A percentile compares a stretch with the other conserved stretches of the same genome.
Evolutionary conservation across 352 stramenopile species (phyloP).

Genomic region (Thraustochytrium sp.): DNA sequence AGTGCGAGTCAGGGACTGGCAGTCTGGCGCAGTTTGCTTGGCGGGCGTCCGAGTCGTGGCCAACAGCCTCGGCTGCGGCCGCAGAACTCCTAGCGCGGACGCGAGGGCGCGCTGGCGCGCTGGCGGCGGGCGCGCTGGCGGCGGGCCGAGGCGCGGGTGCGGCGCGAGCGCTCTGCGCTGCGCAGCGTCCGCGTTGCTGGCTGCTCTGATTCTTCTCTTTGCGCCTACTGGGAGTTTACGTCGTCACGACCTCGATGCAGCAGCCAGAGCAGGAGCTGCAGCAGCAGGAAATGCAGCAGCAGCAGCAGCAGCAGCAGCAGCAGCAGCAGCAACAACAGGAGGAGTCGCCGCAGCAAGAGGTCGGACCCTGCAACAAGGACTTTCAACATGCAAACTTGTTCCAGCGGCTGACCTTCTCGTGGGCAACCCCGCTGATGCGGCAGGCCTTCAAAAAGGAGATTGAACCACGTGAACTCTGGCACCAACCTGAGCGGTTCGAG

Average conservation of each 20-base stretch:
- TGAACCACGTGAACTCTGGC: background rate
- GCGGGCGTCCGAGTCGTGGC: too few species aligned
- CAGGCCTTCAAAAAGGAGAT: background rate
- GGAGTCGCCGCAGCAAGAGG: background rate
- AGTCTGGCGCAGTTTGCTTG: too few species aligned
- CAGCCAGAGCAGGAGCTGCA: background rate
- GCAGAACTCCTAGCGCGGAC: too few species aligned
- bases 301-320: background rate
- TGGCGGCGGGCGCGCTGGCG: too few species aligned
- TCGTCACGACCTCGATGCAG: background rate
- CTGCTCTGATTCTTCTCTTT: too few species aligned
- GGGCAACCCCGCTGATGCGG: constrained; percentile 4
- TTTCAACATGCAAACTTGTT: background rate
- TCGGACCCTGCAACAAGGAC: background rate
- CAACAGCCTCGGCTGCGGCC: too few species aligned
- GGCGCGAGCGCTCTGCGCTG: too few species aligned
- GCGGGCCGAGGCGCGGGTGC: too few species aligned
- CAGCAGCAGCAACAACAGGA: background rate
- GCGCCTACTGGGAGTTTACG: too few species aligned
- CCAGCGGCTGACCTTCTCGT: background rate
- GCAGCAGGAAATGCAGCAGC: background rate
- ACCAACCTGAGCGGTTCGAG: background rate
- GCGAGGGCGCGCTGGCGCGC: too few species aligned
- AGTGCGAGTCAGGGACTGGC: too few species aligned
- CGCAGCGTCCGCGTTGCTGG: too few species aligned